These are phyloP conservation scores for Cicer arietinum DNA, from an alignment of 306 rosid species.

Conservation along the genomic window DNA sequence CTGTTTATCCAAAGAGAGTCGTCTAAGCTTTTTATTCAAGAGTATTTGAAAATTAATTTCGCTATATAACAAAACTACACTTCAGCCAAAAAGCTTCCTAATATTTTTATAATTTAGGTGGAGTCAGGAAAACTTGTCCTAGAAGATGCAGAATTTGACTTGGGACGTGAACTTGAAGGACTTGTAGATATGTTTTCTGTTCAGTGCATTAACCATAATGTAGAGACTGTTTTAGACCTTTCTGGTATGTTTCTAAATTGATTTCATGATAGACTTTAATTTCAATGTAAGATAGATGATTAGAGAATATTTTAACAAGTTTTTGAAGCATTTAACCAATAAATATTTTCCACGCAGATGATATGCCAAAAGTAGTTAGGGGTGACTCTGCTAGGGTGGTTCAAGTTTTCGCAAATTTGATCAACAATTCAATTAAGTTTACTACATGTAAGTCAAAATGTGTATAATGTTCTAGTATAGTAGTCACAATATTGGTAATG, in stretches of 20 bases:
- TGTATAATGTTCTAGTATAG: neutral
- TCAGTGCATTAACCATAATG: slow-evolving; percentile 94
- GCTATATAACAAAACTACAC: neutral
- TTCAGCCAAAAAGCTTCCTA: slow-evolving; percentile 32
- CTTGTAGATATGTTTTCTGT: slow-evolving; percentile 98
- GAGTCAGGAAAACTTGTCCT: slow-evolving; percentile 96
- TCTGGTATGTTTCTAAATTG: slow-evolving; percentile 64
- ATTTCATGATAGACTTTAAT: slow-evolving; percentile 30
- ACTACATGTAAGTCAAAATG: slow-evolving; percentile 74
- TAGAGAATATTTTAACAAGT: slow-evolving; percentile 10
- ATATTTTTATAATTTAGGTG: slow-evolving; percentile 61
- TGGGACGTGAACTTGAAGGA: slow-evolving; percentile 98
- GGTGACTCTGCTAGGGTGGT: slow-evolving; percentile 99
- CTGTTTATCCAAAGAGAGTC: too few relatives aligned
- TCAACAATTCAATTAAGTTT: slow-evolving; percentile 96
- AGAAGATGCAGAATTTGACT: slow-evolving; percentile 92
- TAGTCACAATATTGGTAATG: neutral
- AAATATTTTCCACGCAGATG: slow-evolving; percentile 61
- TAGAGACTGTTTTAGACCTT: slow-evolving; percentile 91
- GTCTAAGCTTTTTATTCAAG: slow-evolving; percentile 25
- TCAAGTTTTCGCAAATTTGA: slow-evolving; percentile 92
- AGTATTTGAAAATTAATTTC: neutral
- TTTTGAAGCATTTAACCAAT: slow-evolving; percentile 33
- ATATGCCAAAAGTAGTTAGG: slow-evolving; percentile 83
- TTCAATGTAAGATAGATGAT: slow-evolving; percentile 14